Evolutionary conservation across 2,329 filamentous ascomycete genomes (phyloP).

Genomic region (Trichophyton schoenleinii): DNA sequence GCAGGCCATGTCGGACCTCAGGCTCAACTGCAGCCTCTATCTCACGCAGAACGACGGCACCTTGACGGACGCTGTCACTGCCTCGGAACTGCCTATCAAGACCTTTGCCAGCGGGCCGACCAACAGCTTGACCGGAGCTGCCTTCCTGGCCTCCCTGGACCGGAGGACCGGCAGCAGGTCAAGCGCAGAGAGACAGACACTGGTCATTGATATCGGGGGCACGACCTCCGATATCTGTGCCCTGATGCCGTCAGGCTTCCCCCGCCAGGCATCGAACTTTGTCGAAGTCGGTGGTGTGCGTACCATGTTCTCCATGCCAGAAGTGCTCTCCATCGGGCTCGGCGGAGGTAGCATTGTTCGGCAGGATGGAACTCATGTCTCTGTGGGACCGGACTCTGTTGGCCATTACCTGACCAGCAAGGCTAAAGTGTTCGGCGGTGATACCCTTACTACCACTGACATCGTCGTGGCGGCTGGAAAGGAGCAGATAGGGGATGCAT

Average conservation of each 20-base stretch:
- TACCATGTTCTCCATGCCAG: conserved; percentile 49
- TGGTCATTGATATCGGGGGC: conserved; percentile 53
- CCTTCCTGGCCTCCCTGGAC: conserved; percentile 39
- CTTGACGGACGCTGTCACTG: conserved; percentile 42
- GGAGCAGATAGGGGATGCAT: conserved; percentile 16
- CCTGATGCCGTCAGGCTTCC: conserved; percentile 49
- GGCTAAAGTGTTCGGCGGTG: conserved; percentile 45
- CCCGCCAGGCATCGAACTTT: conserved; percentile 50
- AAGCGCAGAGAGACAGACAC: conserved; percentile 21
- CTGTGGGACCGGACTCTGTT: conserved; percentile 51
- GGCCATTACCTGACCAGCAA: conserved; percentile 45
- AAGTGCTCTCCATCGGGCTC: conserved; percentile 45
- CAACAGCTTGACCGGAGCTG: conserved; percentile 52
- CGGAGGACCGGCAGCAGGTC: conserved; percentile 10
- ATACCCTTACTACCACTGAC: conserved; percentile 48
- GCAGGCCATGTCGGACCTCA: conserved; percentile 39
- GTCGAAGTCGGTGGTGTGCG: conserved; percentile 51
- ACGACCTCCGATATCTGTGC: conserved; percentile 54
- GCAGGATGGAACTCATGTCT: conserved; percentile 26
- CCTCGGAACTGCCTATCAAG: conserved; percentile 45
- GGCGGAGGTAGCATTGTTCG: conserved; percentile 42
- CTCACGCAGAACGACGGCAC: conserved; percentile 55
- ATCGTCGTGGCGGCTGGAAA: conserved; percentile 31
- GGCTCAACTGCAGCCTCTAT: conserved; percentile 44
- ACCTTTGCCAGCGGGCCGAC: conserved; percentile 53